phyloP scores from a whole-genome alignment of 768 basidiomycete species.

The Leccinellum rugosiceps region DNA sequence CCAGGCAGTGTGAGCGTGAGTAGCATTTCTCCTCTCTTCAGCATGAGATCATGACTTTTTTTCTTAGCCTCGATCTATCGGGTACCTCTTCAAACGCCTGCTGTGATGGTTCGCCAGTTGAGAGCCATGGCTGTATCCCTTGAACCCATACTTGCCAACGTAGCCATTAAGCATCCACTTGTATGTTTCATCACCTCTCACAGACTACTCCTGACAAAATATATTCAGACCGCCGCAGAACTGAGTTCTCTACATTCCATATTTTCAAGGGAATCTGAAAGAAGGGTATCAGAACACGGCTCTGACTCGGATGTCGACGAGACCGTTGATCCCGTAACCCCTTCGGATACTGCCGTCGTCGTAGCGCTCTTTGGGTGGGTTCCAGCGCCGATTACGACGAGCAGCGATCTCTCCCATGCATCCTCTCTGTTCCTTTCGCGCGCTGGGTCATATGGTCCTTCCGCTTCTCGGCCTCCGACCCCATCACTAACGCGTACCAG shows the following conservation, averaged over 20 bases:
- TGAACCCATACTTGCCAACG: conserved; percentile 48
- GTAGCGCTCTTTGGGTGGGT: conserved; percentile 51
- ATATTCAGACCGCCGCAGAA: conserved; percentile 53
- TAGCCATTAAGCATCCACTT: conserved; percentile 70
- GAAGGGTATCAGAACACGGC: conserved; percentile 27
- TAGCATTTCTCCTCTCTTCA: conserved; percentile 1
- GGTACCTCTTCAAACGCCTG: conserved; percentile 66
- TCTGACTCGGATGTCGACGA: conserved; percentile 11
- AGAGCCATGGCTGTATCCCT: conserved; percentile 52
- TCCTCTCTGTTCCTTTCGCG: conserved; percentile 23
- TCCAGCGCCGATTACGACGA: conserved; percentile 29
- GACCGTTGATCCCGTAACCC: conserved; percentile 15
- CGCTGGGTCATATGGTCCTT: conserved; percentile 26
- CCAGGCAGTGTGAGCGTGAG: conserved; percentile 76
- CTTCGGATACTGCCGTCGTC: conserved; percentile 39
- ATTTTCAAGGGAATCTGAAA: conserved; percentile 34
- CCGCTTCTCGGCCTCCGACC: conserved; percentile 29
- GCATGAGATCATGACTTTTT: conserved; percentile 1
- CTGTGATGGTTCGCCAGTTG: conserved; percentile 58
- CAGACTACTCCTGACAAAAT: conserved; percentile 6
- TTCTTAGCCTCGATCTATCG: conserved; percentile 64
- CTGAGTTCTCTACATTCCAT: conserved; percentile 49
- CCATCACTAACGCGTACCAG: conserved; percentile 33
- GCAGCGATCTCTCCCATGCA: conserved; percentile 8
- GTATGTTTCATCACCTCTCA: conserved; percentile 38